These are phyloP conservation scores for Boletus mariae DNA, from an alignment of 1,284 basidiomycete species.

Conservation along the genomic window DNA sequence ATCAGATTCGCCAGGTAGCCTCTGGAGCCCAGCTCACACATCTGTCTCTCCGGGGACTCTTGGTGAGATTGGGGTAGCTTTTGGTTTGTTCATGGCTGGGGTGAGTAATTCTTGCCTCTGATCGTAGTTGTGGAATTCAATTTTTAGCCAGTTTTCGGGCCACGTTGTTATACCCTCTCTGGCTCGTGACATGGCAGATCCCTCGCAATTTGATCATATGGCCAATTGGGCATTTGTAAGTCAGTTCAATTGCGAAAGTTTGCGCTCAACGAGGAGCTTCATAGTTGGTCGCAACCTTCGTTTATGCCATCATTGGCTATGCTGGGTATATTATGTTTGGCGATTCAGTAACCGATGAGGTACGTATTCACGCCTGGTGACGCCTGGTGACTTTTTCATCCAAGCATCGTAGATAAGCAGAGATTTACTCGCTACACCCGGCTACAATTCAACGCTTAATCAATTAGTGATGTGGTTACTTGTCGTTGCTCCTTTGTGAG, in stretches of 20 bases:
- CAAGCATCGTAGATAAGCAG: slow-evolving; percentile 65
- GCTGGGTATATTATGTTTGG: slow-evolving; percentile 95
- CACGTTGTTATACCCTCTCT: slow-evolving; percentile 92
- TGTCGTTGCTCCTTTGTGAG: slow-evolving; percentile 78
- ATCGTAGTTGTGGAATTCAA: not conserved
- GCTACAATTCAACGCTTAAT: slow-evolving; percentile 76
- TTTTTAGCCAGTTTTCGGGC: slow-evolving; percentile 68
- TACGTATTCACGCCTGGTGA: slow-evolving; percentile 33
- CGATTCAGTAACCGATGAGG: slow-evolving; percentile 77
- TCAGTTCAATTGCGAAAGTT: slow-evolving; percentile 7
- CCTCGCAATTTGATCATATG: slow-evolving; percentile 78
- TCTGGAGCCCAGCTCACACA: slow-evolving; percentile 75
- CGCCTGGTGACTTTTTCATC: not conserved
- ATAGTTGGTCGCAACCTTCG: slow-evolving; percentile 70
- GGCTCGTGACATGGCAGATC: slow-evolving; percentile 87
- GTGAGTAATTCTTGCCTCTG: slow-evolving; percentile 41
- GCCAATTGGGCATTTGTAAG: slow-evolving; percentile 80
- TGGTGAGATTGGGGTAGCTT: slow-evolving; percentile 68
- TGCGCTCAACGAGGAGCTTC: slow-evolving; percentile 4
- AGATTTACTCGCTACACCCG: slow-evolving; percentile 74
- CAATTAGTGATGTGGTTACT: slow-evolving; percentile 84
- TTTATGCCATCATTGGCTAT: slow-evolving; percentile 80
- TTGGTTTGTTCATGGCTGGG: slow-evolving; percentile 95
- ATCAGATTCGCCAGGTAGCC: slow-evolving; percentile 73
- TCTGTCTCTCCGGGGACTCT: slow-evolving; percentile 54